A percentile compares a stretch with the other conserved stretches of the same genome.
Evolutionary conservation across 2,329 filamentous ascomycete genomes (phyloP).

Genomic region (Venturia effusa): DNA sequence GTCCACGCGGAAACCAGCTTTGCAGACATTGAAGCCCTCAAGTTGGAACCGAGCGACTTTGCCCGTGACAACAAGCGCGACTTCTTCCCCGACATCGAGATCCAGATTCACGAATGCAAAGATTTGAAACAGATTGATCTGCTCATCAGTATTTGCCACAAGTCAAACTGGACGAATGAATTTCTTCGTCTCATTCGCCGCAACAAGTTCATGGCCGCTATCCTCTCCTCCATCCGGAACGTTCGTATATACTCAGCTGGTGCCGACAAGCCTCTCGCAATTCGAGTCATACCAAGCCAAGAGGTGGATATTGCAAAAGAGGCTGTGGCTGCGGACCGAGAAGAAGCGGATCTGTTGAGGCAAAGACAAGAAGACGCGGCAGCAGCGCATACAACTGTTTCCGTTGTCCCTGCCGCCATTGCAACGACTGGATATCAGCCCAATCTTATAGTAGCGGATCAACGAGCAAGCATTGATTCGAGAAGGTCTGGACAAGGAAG

Average conservation of each 20-base stretch:
- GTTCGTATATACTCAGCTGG: conserved; percentile 65
- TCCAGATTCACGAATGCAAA: conserved; percentile 20
- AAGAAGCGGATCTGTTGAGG: neutral
- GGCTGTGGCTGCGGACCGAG: conserved; percentile 5
- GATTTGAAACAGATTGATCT: conserved; percentile 23
- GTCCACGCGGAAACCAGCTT: conserved; percentile 22
- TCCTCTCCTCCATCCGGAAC: conserved; percentile 50
- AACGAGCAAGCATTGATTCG: neutral
- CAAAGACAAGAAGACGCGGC: neutral
- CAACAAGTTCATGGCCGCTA: conserved; percentile 11
- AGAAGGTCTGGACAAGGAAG: neutral
- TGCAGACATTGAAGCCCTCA: conserved; percentile 27
- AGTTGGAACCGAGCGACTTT: conserved; percentile 24
- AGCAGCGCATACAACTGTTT: neutral
- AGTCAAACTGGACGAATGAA: conserved; percentile 14
- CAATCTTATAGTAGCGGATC: neutral
- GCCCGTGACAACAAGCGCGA: conserved; percentile 25
- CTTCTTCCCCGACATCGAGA: conserved; percentile 22
- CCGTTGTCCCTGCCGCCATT: neutral
- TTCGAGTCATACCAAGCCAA: neutral
- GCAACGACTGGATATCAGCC: neutral
- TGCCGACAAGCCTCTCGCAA: conserved; percentile 20
- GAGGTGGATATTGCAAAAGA: conserved; percentile 4
- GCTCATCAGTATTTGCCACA: conserved; percentile 23
- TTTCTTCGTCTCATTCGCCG: conserved; percentile 3